Base-by-base conservation (phyloP, 2,329 filamentous ascomycete genomes). In the Pseudogymnoascus sp. region DNA sequence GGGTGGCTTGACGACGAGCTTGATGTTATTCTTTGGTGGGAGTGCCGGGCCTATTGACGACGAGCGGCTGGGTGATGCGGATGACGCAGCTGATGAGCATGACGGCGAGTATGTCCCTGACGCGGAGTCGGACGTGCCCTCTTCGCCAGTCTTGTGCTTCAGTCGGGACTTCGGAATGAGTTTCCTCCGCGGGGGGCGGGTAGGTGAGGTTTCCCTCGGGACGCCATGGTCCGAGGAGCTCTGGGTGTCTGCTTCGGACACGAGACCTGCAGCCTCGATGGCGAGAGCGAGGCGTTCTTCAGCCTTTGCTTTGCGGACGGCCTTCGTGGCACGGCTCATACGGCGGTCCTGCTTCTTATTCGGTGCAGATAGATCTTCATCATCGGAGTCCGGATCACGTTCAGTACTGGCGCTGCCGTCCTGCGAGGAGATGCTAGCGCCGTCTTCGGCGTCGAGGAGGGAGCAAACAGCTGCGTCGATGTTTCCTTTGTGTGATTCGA, bases 381-480 rank as follows among this genome's bases (percentile, higher is more conserved):
- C 80, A 14, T 83, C 81, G 61, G 78, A 79, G 67, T 83, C 81
- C 16, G 76, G 75, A 62, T 83, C 81, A 64, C 79, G 74, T 73
- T 83, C 75, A 66, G 82, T 73, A 71, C 81, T 83, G 1, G 79
- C 81, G 68, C 74, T 77, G 63, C 77, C 77, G 60, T 77, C 76
- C 39, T 75, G 72, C 19, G 79, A 78, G n/a, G 76, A 78, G 16
- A 72, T 71, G 67, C 74, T 77, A 60, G 72, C 73, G 60, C 73
- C 72, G 60, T 80, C 77, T 64, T 81, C 78, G 2, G 77, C 76
- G 39, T 82, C 82, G 19, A 85, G 71, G 16, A 86, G 72, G 54
- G 78, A 80, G 11, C 77, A 77, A 45, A 85, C 82, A 6, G 83
- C 81, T 28, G 76, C 72, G 67, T 84, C 77, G 51, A 86, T 77